These are phyloP conservation scores for Phytophthora kernoviae DNA, from an alignment of 352 stramenopile species.

Conservation along the genomic window DNA sequence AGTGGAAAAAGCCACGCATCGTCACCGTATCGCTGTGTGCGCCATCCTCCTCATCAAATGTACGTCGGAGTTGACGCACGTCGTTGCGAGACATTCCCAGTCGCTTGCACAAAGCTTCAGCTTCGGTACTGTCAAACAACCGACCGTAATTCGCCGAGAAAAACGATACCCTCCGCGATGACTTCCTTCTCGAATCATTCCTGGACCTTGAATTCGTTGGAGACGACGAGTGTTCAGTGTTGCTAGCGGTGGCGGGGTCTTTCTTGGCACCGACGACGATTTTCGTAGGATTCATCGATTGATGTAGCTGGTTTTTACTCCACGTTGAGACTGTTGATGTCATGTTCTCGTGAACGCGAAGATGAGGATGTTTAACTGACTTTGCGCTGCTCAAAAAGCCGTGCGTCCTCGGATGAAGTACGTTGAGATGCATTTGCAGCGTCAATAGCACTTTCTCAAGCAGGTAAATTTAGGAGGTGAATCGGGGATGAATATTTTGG, in stretches of 20 bases:
- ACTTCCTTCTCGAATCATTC: neutral
- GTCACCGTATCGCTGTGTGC: constrained; percentile 41
- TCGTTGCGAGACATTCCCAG: constrained; percentile 41
- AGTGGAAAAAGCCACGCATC: constrained; percentile 52
- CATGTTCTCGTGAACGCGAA: constrained; percentile 2
- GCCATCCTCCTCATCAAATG: constrained; percentile 48
- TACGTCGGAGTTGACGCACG: constrained; percentile 33
- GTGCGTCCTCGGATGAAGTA: neutral
- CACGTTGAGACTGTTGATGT: neutral
- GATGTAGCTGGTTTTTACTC: constrained; percentile 19
- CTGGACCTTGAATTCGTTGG: too few relatives aligned
- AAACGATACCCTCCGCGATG: constrained; percentile 4
- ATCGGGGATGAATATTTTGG: neutral
- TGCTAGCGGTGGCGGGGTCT: neutral
- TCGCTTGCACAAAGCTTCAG: constrained; percentile 36
- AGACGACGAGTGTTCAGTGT: neutral
- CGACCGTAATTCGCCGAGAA: constrained; percentile 17
- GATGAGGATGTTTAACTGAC: constrained; percentile 3
- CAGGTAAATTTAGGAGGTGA: constrained; percentile 1
- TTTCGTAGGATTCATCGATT: constrained; percentile 22
- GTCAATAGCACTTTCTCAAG: neutral
- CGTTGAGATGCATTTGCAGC: neutral
- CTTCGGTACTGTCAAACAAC: constrained; percentile 30
- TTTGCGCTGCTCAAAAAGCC: neutral
- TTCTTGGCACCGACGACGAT: constrained; percentile 16